Conservation (phyloP, 2,329 filamentous ascomycete species). For the Lasiodiplodia citricola region DNA sequence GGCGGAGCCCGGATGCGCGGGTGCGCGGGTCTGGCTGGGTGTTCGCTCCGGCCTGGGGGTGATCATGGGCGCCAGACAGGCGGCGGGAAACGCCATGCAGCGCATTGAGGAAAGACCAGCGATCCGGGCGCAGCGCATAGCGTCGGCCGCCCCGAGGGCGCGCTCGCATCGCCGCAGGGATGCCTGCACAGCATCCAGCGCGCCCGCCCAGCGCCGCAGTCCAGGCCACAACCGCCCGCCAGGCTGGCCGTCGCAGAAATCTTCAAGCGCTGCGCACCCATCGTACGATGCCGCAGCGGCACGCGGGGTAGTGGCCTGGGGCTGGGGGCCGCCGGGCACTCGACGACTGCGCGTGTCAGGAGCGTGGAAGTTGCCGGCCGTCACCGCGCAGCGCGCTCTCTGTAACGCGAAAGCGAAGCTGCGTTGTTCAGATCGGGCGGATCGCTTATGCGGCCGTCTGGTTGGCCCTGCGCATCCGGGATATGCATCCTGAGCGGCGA, state of each 20-base stretch:
- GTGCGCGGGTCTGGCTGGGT: constrained; percentile 13
- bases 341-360: constrained; percentile 9
- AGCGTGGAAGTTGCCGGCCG: constrained; percentile 20
- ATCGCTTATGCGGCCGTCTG: constrained; percentile 16
- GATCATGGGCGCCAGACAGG: constrained; percentile 18
- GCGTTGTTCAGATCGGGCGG: constrained; percentile 19
- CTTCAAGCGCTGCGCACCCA: background rate
- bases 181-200: constrained; percentile 5
- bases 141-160: constrained; percentile 14
- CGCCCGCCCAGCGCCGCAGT: background rate
- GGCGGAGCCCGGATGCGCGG: constrained; percentile 8
- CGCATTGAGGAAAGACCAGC: constrained; percentile 16
- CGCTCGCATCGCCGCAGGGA: constrained; percentile 21
- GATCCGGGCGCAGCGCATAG: constrained; percentile 13
- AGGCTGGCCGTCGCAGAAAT: constrained; percentile 1
- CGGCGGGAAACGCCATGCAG: constrained; percentile 22
- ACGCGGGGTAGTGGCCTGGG: constrained; percentile 18
- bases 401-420: constrained; percentile 21
- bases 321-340: background rate
- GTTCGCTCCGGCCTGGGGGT: constrained; percentile 14
- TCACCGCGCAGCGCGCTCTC: constrained; percentile 1
- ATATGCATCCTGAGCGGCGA: background rate
- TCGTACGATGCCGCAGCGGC: constrained; percentile 18
- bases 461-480: constrained; percentile 14
- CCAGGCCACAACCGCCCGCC: constrained; percentile 17